Evolutionary conservation across 352 stramenopile species (phyloP).

Genomic region (Thalassiosira mediterranea): DNA sequence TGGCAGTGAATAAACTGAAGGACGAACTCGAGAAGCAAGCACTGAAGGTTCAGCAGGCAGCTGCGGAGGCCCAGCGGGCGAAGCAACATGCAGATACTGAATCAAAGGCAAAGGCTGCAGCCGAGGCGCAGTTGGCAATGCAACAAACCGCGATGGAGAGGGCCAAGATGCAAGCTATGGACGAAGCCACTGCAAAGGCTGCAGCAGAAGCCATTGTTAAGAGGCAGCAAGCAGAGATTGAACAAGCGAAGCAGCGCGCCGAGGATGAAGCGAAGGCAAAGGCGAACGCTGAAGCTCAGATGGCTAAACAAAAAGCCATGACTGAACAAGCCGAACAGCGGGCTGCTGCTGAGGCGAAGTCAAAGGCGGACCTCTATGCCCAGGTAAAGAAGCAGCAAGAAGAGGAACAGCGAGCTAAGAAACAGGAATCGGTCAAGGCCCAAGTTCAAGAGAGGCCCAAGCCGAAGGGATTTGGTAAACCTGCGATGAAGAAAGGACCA

Average conservation of each 20-base stretch:
- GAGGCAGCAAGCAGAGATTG: background rate
- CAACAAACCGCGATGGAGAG: constrained; percentile 13
- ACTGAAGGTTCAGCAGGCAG: background rate
- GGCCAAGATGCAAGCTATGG: constrained; percentile 11
- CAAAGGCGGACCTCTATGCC: constrained; percentile 2
- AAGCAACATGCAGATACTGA: constrained; percentile 4
- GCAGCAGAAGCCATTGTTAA: constrained; percentile 1
- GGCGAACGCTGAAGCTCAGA: constrained; percentile 1
- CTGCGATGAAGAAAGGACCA: constrained; percentile 27
- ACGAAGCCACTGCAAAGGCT: constrained; percentile 5
- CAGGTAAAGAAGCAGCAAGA: background rate
- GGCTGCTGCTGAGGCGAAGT: constrained; percentile 1
- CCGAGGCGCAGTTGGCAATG: constrained; percentile 13
- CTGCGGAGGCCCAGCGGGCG: background rate
- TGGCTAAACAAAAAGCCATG: background rate
- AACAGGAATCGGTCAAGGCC: constrained; percentile 3
- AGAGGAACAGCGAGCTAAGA: constrained; percentile 6
- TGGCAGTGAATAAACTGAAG: constrained; percentile 14
- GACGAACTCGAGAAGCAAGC: constrained; percentile 4
- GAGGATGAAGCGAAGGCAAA: constrained; percentile 9
- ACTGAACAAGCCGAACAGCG: background rate
- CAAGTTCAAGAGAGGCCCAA: constrained; percentile 17
- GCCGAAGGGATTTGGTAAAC: constrained; percentile 43
- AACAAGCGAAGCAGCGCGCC: constrained; percentile 12
- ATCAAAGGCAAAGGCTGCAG: constrained; percentile 1